These are phyloP conservation scores for Allium fistulosum DNA, from an alignment of 106 monocot species.

Conservation along the genomic window DNA sequence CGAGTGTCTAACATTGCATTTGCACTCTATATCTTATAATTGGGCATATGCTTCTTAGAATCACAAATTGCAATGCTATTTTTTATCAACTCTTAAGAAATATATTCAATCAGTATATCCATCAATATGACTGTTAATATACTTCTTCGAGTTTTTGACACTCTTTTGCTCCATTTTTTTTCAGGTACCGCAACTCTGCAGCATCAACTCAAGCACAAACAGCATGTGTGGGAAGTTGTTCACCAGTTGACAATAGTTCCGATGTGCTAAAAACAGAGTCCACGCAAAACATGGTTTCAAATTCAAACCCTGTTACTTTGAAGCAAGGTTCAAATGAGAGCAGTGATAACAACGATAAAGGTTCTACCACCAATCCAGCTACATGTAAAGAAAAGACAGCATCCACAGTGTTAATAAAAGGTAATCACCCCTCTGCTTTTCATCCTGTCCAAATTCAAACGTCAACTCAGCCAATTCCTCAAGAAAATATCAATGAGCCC, in stretches of 20 bases:
- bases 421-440: constrained; percentile 41
- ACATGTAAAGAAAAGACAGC: constrained; percentile 28
- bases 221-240: constrained; percentile 43
- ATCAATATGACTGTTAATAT: too few relatives aligned
- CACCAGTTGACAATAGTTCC: constrained; percentile 41
- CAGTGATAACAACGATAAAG: constrained; percentile 64
- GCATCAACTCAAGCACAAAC: constrained; percentile 45
- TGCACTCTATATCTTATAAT: too few relatives aligned
- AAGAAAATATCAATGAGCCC: constrained; percentile 39
- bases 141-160: not conserved
- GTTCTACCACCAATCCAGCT: constrained; percentile 44
- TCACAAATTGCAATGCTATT: too few relatives aligned
- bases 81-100: too few relatives aligned
- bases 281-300: constrained; percentile 23
- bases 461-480: constrained; percentile 12
- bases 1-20: too few relatives aligned
- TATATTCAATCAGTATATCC: too few relatives aligned
- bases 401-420: constrained; percentile 22
- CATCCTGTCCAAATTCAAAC: constrained; percentile 29
- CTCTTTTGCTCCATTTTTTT: not conserved
- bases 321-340: constrained; percentile 64
- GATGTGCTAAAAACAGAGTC: constrained; percentile 47
- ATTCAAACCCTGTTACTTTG: constrained; percentile 26
- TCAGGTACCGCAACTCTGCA: constrained; percentile 65
- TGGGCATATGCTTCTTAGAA: too few relatives aligned